Base-by-base conservation (phyloP, 2,329 filamentous ascomycete species). In the Ceratocystis destructans region DNA sequence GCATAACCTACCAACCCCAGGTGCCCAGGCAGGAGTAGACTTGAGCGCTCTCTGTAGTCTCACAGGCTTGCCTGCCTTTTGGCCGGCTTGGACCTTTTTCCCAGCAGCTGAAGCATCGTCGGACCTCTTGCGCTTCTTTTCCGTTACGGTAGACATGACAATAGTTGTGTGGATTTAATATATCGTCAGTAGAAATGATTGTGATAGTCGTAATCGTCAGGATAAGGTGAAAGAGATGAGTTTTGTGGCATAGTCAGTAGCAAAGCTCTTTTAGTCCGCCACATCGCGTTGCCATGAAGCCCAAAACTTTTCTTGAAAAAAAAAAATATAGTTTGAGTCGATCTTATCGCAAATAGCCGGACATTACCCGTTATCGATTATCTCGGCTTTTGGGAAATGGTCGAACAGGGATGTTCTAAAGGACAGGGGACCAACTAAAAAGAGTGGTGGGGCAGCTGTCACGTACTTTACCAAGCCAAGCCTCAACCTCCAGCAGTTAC, bases 71-170 rank as follows among this genome's bases (percentile, higher is more conserved):
- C 74, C 72, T 1, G 73, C 71, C 48, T 74, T 71, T 10, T 79
- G 77, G 46, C 76, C 76, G 20, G 76, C 75, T 33, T 55, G 50
- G 12, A 61, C 45, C 61, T 68, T 68, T 31, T 59, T 31, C 25
- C 55, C 55, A 5, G 64, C 41, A 7, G 64, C 41, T 33, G 61
- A 62, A 17, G 64, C 41, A 64, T 66, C 61, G 20, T 68, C 67
- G 41, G 53, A 64, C 68, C 80, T 77, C 75, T 85, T 85, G 67
- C 82, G 77, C 74, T 85, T 85, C 72, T 80, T 80, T 67, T 71
- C 74, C 12, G 62, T 62, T 15, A 53, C 48, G 68, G 73, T 76
- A 48, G 72, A 67, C 61, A 76, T 74, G 41, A 74, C 74, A 78
- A 79, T 80, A 46, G 28, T 71, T 44, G 64, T 62, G 67, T 64